phyloP scores from a whole-genome alignment of 371 early-diverging fungal genomes.

The Lichtheimia ramosa region DNA sequence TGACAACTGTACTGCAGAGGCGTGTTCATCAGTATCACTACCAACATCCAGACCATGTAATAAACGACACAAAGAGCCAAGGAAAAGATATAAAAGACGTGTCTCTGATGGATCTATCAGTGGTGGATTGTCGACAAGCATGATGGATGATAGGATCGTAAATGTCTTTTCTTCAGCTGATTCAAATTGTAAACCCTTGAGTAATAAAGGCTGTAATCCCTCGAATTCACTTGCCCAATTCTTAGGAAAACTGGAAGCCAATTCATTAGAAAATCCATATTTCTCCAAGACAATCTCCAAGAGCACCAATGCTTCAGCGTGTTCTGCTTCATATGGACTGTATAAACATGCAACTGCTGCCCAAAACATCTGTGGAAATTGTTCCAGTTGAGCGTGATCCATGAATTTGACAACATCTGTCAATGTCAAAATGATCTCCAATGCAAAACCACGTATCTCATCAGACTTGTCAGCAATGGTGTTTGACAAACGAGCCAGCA shows the following conservation, averaged over 20 bases:
- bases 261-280: conserved; percentile 19
- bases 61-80: conserved; percentile 70
- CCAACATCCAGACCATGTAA: conserved; percentile 63
- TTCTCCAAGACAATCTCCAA: conserved; percentile 65
- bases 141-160: conserved; percentile 30
- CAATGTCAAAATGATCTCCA: conserved; percentile 81
- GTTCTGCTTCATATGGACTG: conserved; percentile 80
- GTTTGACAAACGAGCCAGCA: conserved; percentile 81
- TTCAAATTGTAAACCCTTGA: conserved; percentile 71
- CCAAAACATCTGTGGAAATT: conserved; percentile 85
- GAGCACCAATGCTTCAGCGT: conserved; percentile 63
- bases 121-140: conserved; percentile 58
- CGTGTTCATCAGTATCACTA: conserved; percentile 9
- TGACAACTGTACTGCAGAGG: conserved; percentile 38
- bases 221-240: conserved; percentile 77
- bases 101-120: conserved; percentile 67
- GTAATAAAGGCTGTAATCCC: conserved; percentile 76
- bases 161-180: conserved; percentile 58
- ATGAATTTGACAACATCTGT: conserved; percentile 66
- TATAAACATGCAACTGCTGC: conserved; percentile 75
- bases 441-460: conserved; percentile 85
- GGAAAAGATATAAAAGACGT: conserved; percentile 63
- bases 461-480: conserved; percentile 81
- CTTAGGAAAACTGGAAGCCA: conserved; percentile 62
- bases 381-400: conserved; percentile 54